Conservation (phyloP, 148 eudicot species). For the Drosera capensis region DNA sequence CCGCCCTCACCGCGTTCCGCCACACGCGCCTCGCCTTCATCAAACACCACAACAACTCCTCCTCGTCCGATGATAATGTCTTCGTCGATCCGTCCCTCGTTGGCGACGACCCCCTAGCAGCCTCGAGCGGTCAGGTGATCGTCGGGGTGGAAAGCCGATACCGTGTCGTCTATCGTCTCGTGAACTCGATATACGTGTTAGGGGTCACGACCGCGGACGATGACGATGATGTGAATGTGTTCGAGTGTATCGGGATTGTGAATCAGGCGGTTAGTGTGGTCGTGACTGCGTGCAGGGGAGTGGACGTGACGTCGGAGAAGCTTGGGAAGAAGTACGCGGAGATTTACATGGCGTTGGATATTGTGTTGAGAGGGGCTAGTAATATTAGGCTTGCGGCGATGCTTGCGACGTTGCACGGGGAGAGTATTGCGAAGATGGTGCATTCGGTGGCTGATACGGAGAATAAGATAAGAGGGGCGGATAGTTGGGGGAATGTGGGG, state of each 20-base stretch:
- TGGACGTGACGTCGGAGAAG: constrained; percentile 74
- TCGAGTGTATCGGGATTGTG: constrained; percentile 78
- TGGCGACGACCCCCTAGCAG: constrained; percentile 87
- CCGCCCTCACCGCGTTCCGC: constrained; percentile 73
- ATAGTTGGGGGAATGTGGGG: constrained; percentile 50
- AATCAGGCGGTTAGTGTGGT: constrained; percentile 77
- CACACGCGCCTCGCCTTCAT: constrained; percentile 61
- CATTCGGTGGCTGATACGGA: constrained; percentile 63
- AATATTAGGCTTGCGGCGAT: background rate
- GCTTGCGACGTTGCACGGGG: constrained; percentile 47
- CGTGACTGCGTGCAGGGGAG: constrained; percentile 71
- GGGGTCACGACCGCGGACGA: constrained; percentile 75
- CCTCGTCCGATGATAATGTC: constrained; percentile 26
- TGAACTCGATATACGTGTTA: constrained; percentile 69
- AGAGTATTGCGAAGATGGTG: constrained; percentile 81
- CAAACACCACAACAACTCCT: too few relatives aligned
- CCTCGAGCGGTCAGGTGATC: constrained; percentile 78
- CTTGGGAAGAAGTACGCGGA: constrained; percentile 74
- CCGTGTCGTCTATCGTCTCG: constrained; percentile 76
- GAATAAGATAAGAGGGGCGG: constrained; percentile 81
- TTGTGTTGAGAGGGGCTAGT: constrained; percentile 79
- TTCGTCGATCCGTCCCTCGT: constrained; percentile 42
- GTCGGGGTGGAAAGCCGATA: constrained; percentile 73
- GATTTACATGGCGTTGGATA: constrained; percentile 88
- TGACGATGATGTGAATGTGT: constrained; percentile 39